phyloP scores from a whole-genome alignment of 371 early-diverging fungal species.

The Zychaea mexicana region DNA sequence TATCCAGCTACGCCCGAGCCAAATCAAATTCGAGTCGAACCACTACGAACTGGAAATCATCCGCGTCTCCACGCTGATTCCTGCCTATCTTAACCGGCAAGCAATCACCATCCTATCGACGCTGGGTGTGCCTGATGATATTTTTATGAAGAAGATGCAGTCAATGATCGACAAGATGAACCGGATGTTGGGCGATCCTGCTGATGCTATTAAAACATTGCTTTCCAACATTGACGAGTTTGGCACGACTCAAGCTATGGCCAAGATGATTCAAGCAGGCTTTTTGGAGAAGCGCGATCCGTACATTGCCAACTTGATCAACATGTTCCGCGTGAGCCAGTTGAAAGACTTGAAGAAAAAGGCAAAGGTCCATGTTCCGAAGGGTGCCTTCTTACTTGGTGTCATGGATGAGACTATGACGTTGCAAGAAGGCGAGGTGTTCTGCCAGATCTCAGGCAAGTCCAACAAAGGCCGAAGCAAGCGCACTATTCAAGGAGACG shows the following conservation, averaged over 20 bases:
- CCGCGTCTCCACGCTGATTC: slow-evolving; percentile 52
- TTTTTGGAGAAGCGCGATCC: slow-evolving; percentile 59
- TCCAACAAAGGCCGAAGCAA: slow-evolving; percentile 17
- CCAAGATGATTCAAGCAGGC: slow-evolving; percentile 58
- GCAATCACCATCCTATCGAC: slow-evolving; percentile 68
- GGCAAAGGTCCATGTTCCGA: slow-evolving; percentile 67
- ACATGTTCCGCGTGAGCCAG: slow-evolving; percentile 52
- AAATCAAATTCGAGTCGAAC: slow-evolving; percentile 68
- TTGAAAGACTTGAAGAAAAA: slow-evolving; percentile 70
- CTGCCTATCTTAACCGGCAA: slow-evolving; percentile 76
- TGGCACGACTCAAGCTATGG: slow-evolving; percentile 54
- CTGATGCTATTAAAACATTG: slow-evolving; percentile 51
- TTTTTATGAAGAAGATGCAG: slow-evolving; percentile 54
- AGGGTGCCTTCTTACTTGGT: slow-evolving; percentile 75
- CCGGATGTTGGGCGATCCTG: slow-evolving; percentile 40
- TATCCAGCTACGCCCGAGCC: slow-evolving; percentile 66
- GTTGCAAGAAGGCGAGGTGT: slow-evolving; percentile 71
- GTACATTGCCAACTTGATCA: slow-evolving; percentile 56
- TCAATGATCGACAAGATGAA: slow-evolving; percentile 48
- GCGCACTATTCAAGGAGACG: slow-evolving; percentile 44
- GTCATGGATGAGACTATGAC: slow-evolving; percentile 76
- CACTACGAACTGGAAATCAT: slow-evolving; percentile 68
- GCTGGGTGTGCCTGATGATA: slow-evolving; percentile 62
- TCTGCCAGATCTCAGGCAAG: slow-evolving; percentile 56
- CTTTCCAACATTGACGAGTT: slow-evolving; percentile 55